These are phyloP conservation scores for Fusarium subtropicale DNA, from an alignment of 2,329 filamentous ascomycete species.

Conservation along the genomic window DNA sequence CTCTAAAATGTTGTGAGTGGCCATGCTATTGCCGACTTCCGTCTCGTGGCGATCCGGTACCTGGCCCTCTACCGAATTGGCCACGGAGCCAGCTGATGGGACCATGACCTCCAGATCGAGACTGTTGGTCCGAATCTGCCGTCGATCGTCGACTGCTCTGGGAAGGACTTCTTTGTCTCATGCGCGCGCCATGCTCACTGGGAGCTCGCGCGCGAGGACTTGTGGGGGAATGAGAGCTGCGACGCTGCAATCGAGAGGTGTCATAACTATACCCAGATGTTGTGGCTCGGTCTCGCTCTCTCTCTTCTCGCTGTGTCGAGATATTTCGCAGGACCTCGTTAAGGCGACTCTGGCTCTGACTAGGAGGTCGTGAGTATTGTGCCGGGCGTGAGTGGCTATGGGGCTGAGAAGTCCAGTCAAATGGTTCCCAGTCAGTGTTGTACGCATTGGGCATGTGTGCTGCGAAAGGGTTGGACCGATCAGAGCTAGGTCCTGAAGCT, in stretches of 20 bases:
- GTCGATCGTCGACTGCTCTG: constrained; percentile 50
- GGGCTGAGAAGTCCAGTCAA: neutral
- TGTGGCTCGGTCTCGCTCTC: constrained; percentile 40
- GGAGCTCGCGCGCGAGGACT: constrained; percentile 49
- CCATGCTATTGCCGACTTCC: constrained; percentile 46
- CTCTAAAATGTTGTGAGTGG: constrained; percentile 21
- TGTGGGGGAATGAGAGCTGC: constrained; percentile 55
- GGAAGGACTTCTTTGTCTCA: constrained; percentile 56
- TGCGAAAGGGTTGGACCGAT: constrained; percentile 22
- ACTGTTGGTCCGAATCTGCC: constrained; percentile 48
- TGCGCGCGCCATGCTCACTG: constrained; percentile 49
- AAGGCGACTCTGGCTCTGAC: constrained; percentile 46
- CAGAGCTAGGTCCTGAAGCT: constrained; percentile 20
- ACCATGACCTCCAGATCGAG: constrained; percentile 49
- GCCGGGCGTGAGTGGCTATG: constrained; percentile 25
- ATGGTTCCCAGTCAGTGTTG: constrained; percentile 6
- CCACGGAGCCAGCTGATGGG: constrained; percentile 60
- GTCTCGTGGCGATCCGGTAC: constrained; percentile 47
- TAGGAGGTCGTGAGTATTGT: constrained; percentile 43
- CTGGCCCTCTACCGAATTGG: constrained; percentile 52
- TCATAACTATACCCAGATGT: constrained; percentile 49
- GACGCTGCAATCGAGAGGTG: constrained; percentile 52
- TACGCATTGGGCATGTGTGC: neutral
- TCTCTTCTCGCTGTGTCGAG: constrained; percentile 46
- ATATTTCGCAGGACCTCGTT: constrained; percentile 50